Base-by-base conservation (phyloP, 2,329 filamentous ascomycete genomes). In the Pseudogymnoascus sp. region DNA sequence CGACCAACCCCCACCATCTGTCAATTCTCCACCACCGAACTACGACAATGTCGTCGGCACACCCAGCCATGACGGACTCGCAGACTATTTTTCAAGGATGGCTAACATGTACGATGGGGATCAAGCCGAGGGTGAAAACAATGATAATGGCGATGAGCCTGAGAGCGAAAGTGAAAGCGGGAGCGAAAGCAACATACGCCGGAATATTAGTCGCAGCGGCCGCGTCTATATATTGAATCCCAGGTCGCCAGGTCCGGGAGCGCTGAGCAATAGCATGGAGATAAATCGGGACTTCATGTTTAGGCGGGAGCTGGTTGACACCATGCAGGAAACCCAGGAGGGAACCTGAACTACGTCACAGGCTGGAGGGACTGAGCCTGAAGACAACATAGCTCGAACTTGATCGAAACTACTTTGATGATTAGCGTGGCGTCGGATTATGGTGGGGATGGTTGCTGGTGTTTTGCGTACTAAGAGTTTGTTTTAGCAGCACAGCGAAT, bases 61-160 rank as follows among this genome's bases (percentile, higher is more conserved):
- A 72, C 68, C 76, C 72, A 67, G 78, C 78, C 67, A 82, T 80
- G 56, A 85, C 80, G 63, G 81, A 2, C 74, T 90, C 19, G 83
- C 86, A 13, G 88, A 90, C 70, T 91, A 91, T 71, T 91, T 91
- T 72, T 77, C 82, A 2, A 81, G 87, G 14, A 74, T 88, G 47
- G 83, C 83, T 1, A 82, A 86, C 11, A 50, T 10, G 8, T 64
- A 10, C 50, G 26, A 29, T 35, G 6, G 62, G 24, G 14, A 31
- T 47, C 62, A 31, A 61, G 33, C 40, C 65, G 67, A 5, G 13
- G 42, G 4, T 60, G 29, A 26, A 38, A 37, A 65, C 63, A n/a
- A 35, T n/a, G 35, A 59, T 11, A 13, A 21, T 10, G 24, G 69
- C 19, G 59, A 64, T 5, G 66, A 71, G n/a, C 65, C 63, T 3